Base-by-base conservation (phyloP, 257 asterid species). In the Solanum sparsipilum region DNA sequence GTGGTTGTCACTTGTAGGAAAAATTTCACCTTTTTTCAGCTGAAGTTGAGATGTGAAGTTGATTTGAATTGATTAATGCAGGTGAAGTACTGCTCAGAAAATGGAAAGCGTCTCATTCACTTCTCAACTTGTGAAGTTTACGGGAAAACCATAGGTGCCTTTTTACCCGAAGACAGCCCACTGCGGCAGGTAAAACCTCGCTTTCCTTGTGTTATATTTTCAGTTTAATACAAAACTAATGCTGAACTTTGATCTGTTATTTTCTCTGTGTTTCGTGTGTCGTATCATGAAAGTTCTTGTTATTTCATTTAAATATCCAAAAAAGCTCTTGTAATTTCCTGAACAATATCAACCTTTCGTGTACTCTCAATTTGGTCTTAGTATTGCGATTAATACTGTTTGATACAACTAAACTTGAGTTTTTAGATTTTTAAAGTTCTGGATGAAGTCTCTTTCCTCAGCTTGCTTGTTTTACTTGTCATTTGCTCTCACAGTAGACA, bases 1-100 rank as follows among this genome's bases (percentile, higher is more conserved):
- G 82, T 36, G 65, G 3, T 85, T 85, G 60, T 9, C 20, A n/a
- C 4, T 78, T 78, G 84, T 41, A 7, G 36, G 84, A 41, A 41
- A 44, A 2, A 81, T 46, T 81, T 81, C 29, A 20, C 7, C 7
- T 35, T 73, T 73, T 74, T 86, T 4, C 20, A 27, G 85, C 20
- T 86, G 70, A 52, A 44, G 60, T 48, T 39, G 67, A n/a, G 16
- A 5, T 34, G 41, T 74, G 32, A 63, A 86, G 20, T 38, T 67
- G 52, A 35, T 79, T 13, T 60, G 70, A 48, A 46, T 87, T 78
- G 88, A 39, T 91, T 89, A 71, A 8, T 90, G 87, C 88, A 96
- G 98, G 98, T 96, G 21, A 96, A 96, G 91, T 95, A 96, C 94
- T 94, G 99, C 85, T 96, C 99, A 1, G 99, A 94, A 84, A 96